phyloP scores from a whole-genome alignment of 352 stramenopile genomes.

The Phytophthora quininea region DNA sequence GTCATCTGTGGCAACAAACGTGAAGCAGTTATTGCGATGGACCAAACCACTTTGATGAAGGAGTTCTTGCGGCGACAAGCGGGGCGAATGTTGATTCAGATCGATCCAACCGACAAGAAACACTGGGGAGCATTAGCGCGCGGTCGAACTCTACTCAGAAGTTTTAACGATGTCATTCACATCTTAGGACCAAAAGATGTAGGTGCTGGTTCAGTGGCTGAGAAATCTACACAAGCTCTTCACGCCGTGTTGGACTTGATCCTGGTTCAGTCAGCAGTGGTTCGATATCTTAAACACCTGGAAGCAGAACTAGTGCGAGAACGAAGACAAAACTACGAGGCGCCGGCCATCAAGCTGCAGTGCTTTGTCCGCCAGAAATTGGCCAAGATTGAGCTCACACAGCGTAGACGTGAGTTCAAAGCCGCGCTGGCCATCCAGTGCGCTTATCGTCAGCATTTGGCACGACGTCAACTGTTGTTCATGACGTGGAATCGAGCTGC shows the following conservation, averaged over 20 bases:
- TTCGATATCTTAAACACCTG: constrained; percentile 66
- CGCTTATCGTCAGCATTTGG: constrained; percentile 69
- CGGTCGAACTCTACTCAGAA: constrained; percentile 27
- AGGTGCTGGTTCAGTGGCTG: not conserved
- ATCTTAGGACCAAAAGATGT: constrained; percentile 1
- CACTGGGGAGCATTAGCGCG: constrained; percentile 28
- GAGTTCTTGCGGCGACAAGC: constrained; percentile 44
- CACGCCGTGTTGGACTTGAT: constrained; percentile 27
- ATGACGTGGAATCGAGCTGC: constrained; percentile 58
- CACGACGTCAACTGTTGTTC: constrained; percentile 52
- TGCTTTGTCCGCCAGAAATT: constrained; percentile 46
- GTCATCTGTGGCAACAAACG: constrained; percentile 46
- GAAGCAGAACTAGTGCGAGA: constrained; percentile 36
- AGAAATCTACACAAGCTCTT: constrained; percentile 15
- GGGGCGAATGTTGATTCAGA: constrained; percentile 36
- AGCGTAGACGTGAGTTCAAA: constrained; percentile 34
- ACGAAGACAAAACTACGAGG: constrained; percentile 19
- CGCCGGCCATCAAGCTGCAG: constrained; percentile 45
- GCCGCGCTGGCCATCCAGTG: constrained; percentile 67
- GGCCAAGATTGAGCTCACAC: constrained; percentile 33
- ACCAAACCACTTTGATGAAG: constrained; percentile 37
- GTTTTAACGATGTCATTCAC: constrained; percentile 6
- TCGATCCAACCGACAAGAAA: constrained; percentile 35
- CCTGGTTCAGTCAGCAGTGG: constrained; percentile 35
- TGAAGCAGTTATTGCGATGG: constrained; percentile 29